phyloP scores from a whole-genome alignment of 257 asterid species.

The Petunia axillaris region DNA sequence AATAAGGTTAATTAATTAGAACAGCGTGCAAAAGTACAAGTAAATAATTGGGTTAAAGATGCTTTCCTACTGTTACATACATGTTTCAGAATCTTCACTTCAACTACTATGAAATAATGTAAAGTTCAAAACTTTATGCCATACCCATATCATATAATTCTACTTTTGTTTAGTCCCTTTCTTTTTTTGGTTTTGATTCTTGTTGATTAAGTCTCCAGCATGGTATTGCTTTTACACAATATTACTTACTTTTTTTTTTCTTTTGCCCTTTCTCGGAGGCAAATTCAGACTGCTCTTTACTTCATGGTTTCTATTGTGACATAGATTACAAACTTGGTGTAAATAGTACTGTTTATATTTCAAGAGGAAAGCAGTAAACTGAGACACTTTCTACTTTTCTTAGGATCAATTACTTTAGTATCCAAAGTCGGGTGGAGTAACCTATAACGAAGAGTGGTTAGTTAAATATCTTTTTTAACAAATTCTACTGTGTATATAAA shows the following conservation, averaged over 20 bases:
- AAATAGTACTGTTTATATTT: background rate
- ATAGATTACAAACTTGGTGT: background rate
- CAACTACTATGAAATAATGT: background rate
- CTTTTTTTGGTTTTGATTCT: background rate
- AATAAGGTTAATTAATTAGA: background rate
- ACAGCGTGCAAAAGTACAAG: background rate
- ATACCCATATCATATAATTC: background rate
- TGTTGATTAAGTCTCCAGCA: background rate
- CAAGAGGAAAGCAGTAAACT: no score
- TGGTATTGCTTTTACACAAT: background rate
- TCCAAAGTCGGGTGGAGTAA: no score
- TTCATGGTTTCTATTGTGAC: background rate
- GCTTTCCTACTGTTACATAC: background rate
- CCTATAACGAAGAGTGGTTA: no score
- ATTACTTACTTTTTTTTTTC: background rate
- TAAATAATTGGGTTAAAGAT: background rate
- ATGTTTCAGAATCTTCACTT: constrained; percentile 8
- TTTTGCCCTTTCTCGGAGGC: background rate
- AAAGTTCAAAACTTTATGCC: background rate
- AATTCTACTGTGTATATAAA: no score
- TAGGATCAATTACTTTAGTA: background rate
- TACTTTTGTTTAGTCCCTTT: background rate
- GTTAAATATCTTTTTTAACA: no score
- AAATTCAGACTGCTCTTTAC: background rate
- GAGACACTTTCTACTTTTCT: background rate